These are phyloP conservation scores for Termitomyces titanicus DNA, from an alignment of 768 basidiomycete species.

Conservation along the genomic window DNA sequence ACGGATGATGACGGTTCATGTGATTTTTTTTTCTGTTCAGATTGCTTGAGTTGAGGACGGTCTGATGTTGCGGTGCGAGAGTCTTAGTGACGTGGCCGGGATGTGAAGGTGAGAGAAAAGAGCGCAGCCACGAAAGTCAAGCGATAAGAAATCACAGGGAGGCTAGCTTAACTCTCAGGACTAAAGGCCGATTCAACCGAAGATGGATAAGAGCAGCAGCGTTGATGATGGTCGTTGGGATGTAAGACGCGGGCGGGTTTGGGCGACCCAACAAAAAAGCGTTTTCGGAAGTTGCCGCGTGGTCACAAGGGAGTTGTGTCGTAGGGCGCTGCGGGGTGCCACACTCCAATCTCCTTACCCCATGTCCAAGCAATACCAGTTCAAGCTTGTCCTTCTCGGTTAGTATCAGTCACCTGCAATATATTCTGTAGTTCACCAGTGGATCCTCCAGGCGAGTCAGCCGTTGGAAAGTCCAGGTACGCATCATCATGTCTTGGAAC, in stretches of 20 bases:
- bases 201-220: conserved; percentile 15
- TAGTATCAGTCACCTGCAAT: conserved; percentile 19
- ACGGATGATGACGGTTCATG: conserved; percentile 93
- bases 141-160: conserved; percentile 18
- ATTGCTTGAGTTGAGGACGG: conserved; percentile 29
- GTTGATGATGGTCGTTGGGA: conserved; percentile 35
- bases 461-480: conserved; percentile 95
- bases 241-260: conserved; percentile 14
- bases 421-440: conserved; percentile 9
- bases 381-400: conserved; percentile 97
- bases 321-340: conserved; percentile 23
- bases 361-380: conserved; percentile 93
- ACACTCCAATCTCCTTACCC: conserved; percentile 26
- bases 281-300: conserved; percentile 31
- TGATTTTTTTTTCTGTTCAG: conserved; percentile 33
- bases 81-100: conserved; percentile 34
- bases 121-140: conserved; percentile 9
- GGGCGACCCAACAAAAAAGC: conserved; percentile 11
- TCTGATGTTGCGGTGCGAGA: conserved; percentile 11
- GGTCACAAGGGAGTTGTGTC: conserved; percentile 22
- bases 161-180: conserved; percentile 29
- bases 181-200: conserved; percentile 10
- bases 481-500: conserved; percentile 20
- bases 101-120: background rate
- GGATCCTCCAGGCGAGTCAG: conserved; percentile 75